Base-by-base conservation (phyloP, 1,284 basidiomycete genomes). In the Pulveroboletus sp. region DNA sequence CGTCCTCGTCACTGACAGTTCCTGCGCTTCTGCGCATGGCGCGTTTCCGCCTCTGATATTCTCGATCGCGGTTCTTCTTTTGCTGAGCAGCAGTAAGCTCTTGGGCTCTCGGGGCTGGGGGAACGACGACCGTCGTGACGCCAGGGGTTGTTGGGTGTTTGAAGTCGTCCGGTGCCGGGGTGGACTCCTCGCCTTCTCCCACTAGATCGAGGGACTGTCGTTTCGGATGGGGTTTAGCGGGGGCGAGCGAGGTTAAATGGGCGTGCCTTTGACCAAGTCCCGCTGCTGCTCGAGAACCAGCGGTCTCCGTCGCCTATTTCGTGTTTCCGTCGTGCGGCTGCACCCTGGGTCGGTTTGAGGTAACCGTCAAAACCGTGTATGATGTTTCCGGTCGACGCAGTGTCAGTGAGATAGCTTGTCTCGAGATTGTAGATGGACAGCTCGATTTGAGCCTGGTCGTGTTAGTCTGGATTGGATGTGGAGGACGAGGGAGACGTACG, bases 311-410 rank as follows among this genome's bases (percentile, higher is more conserved):
- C 89, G 55, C 78, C 81, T 52, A 89, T 78, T 61, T 91, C 89
- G 62, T 85, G 82, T 66, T 86, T 86, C 68, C 85, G 78, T 61
- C 87, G 75, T 10, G 78, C 82, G 9, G 79, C 77, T 7, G 80
- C 71, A 8, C 71, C 80, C 58, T 84, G 85, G 54, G 87, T 89
- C 12, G 70, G 67, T 72, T 92, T 92, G 57, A 91, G 79, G 65
- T 91, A 92, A 42, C 84, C 83, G 50, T 92, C 89, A 62, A 91
- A 91, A 9, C 89, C 89, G 63, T 87, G 86, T 44, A 92, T 86
- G 56, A 92, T 89, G 63, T 92, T 92, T 21, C 90, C 90, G 13
- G 89, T 87, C 61, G 81, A 84, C 1, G 83, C 80, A 2, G 89
- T 91, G 53, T 92, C 90, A 11, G 81, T 80, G 44, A 92, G 74